phyloP scores from a whole-genome alignment of 2,329 filamentous ascomycete species.

The Helotiales sp. region DNA sequence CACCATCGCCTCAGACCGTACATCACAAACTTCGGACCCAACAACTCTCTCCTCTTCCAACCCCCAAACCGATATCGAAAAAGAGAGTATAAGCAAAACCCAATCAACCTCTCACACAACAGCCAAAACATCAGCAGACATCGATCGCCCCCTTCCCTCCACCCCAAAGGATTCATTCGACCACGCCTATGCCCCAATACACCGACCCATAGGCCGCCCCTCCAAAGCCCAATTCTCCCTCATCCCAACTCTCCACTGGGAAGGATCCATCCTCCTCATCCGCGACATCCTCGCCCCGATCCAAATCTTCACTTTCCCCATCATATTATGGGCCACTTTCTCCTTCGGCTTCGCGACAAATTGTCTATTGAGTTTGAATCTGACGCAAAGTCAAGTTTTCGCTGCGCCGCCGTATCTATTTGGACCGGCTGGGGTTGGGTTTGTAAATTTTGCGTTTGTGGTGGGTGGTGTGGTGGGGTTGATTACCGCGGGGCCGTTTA shows the following conservation, averaged over 20 bases:
- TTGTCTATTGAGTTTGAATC: constrained; percentile 54
- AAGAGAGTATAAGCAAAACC: too few species aligned
- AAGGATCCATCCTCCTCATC: constrained; percentile 21
- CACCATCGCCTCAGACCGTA: constrained; percentile 40
- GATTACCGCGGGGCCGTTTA: constrained; percentile 53
- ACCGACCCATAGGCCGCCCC: background rate
- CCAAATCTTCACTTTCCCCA: constrained; percentile 61
- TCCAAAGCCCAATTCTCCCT: constrained; percentile 7
- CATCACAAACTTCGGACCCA: background rate
- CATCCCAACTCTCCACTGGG: background rate
- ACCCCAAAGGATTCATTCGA: background rate
- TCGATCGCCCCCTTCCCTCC: background rate
- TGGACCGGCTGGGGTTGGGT: constrained; percentile 49
- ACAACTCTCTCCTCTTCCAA: background rate
- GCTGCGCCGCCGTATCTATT: constrained; percentile 56
- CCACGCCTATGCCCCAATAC: background rate
- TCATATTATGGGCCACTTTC: constrained; percentile 57
- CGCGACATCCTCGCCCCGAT: constrained; percentile 59
- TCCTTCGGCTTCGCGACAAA: constrained; percentile 58
- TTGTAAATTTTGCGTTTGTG: constrained; percentile 58
- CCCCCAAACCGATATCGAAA: background rate
- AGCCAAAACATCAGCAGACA: background rate
- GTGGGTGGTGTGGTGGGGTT: constrained; percentile 55
- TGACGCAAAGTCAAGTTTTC: constrained; percentile 55
- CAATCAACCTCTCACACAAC: background rate